Conservation (phyloP, 176 grass and related monocot species). For the Raddia distichophylla region DNA sequence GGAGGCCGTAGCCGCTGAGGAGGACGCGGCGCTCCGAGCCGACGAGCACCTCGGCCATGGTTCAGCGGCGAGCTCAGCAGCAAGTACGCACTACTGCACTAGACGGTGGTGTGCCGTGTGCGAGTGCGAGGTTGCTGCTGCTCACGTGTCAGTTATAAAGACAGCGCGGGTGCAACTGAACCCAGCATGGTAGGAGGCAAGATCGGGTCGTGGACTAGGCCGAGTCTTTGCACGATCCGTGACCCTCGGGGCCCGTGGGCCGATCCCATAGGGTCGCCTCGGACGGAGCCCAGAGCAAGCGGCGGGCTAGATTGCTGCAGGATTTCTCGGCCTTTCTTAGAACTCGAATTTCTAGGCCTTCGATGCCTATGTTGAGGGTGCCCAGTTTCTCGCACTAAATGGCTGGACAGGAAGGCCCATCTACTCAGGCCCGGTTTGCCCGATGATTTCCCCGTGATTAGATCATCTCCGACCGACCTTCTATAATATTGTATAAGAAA, state of each 20-base stretch:
- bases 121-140: not conserved
- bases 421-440: not conserved
- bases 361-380: not conserved
- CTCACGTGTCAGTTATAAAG: constrained; percentile 14
- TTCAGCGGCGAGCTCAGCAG: no score
- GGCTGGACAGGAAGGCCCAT: not conserved
- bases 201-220: constrained; percentile 40
- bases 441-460: no score
- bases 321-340: not conserved
- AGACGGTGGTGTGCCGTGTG: not conserved
- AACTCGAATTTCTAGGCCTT: no score
- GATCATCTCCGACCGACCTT: no score
- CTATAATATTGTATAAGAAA: no score
- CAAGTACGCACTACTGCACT: no score
- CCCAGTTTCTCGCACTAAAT: not conserved
- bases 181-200: constrained; percentile 13
- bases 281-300: not conserved
- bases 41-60: constrained; percentile 46
- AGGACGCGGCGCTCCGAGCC: constrained; percentile 47
- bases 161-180: not conserved
- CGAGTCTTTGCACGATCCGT: not conserved
- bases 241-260: no score
- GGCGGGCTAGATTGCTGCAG: not conserved
- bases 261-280: not conserved
- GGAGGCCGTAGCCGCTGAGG: constrained; percentile 43